Conservation (phyloP, 2,329 filamentous ascomycete species). For the Fusarium temperatum region DNA sequence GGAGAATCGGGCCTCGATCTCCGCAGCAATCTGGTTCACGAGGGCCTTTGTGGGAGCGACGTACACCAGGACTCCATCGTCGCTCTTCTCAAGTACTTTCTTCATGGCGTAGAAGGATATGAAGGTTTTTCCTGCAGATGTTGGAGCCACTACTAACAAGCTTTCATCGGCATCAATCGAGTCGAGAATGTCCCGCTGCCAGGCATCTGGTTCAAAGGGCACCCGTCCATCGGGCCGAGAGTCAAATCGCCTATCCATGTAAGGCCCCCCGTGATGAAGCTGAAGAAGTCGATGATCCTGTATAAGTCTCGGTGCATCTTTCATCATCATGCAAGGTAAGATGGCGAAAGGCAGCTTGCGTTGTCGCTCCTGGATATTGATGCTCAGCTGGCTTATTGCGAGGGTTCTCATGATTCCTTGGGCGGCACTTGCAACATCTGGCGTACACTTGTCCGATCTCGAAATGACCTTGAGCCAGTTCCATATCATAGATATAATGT, state of each 20-base stretch:
- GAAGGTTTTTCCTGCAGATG: slow-evolving; percentile 83
- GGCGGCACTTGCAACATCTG: slow-evolving; percentile 15
- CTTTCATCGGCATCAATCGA: slow-evolving; percentile 76
- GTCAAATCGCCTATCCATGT: slow-evolving; percentile 79
- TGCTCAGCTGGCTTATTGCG: background rate
- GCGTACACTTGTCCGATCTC: slow-evolving; percentile 22
- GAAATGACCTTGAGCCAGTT: slow-evolving; percentile 34
- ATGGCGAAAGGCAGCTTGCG: background rate
- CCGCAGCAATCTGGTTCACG: slow-evolving; percentile 85
- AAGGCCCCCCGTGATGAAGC: slow-evolving; percentile 74
- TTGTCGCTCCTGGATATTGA: background rate
- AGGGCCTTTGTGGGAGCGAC: slow-evolving; percentile 84
- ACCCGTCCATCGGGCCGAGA: slow-evolving; percentile 73
- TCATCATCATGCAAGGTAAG: background rate
- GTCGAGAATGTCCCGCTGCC: slow-evolving; percentile 79
- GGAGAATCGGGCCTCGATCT: slow-evolving; percentile 78
- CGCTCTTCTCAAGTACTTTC: slow-evolving; percentile 72
- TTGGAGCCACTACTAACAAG: slow-evolving; percentile 79
- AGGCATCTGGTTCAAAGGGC: slow-evolving; percentile 76
- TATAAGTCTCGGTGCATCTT: background rate
- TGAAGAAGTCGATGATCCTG: slow-evolving; percentile 62
- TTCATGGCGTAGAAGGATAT: slow-evolving; percentile 89
- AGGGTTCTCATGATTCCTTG: slow-evolving; percentile 1
- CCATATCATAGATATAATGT: slow-evolving; percentile 41
- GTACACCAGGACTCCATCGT: slow-evolving; percentile 79